These are phyloP conservation scores for Microcyclosporella mali DNA, from an alignment of 2,329 filamentous ascomycete species.

Conservation along the genomic window DNA sequence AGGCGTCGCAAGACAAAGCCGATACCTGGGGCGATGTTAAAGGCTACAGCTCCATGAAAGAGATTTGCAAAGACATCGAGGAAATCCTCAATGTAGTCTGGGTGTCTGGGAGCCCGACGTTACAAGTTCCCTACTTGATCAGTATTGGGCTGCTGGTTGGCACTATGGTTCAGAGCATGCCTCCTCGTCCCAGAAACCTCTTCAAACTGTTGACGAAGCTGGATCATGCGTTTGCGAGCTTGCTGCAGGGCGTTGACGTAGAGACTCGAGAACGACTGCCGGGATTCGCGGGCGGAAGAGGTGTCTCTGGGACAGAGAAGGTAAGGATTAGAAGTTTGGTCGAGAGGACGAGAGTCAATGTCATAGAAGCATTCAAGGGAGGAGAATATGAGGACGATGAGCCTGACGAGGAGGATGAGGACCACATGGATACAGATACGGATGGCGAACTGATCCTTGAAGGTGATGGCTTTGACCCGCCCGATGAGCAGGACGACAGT, in stretches of 20 bases:
- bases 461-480: constrained; percentile 20
- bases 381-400: constrained; percentile 42
- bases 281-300: constrained; percentile 58
- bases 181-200: constrained; percentile 59
- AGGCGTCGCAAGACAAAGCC: constrained; percentile 29
- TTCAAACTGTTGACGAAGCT: constrained; percentile 70
- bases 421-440: constrained; percentile 38
- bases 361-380: constrained; percentile 62
- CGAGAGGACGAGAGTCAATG: constrained; percentile 64
- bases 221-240: constrained; percentile 73
- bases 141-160: constrained; percentile 67
- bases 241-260: constrained; percentile 62
- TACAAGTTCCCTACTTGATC: constrained; percentile 80
- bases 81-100: constrained; percentile 73
- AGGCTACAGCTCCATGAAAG: constrained; percentile 58
- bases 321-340: constrained; percentile 78
- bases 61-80: constrained; percentile 69
- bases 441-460: constrained; percentile 38
- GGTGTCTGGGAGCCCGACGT: constrained; percentile 75
- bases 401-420: constrained; percentile 30
- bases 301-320: constrained; percentile 77
- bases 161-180: constrained; percentile 66
- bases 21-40: constrained; percentile 34
- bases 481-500: constrained; percentile 32
- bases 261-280: constrained; percentile 60